Percentiles rank a stretch among this genome's conserved stretches.
Conservation (phyloP, 2,329 filamentous ascomycete species). For the Aschersonia sp. region DNA sequence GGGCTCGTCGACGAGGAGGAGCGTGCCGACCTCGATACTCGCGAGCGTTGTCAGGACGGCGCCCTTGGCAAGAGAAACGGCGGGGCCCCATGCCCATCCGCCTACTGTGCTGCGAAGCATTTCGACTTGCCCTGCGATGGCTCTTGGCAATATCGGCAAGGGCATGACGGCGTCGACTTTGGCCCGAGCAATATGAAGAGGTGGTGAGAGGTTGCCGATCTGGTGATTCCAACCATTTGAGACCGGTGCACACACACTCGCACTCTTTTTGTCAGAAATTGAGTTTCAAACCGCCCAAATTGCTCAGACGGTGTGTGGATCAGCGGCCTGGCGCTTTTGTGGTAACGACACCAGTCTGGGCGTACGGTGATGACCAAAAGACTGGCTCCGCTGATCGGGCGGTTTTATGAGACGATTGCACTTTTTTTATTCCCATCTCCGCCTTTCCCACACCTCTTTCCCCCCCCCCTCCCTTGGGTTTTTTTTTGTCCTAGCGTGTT, state of each 20-base stretch:
- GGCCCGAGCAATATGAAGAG: background rate
- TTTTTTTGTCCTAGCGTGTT: background rate
- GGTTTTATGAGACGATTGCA: background rate
- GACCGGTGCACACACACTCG: too few relatives aligned
- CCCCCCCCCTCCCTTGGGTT: background rate
- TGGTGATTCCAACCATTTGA: too few relatives aligned
- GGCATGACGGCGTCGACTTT: background rate
- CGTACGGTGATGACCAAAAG: background rate
- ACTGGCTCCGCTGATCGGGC: slow-evolving; percentile 2
- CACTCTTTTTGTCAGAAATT: background rate
- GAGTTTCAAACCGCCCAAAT: background rate
- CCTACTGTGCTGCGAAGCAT: slow-evolving; percentile 26
- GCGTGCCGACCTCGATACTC: slow-evolving; percentile 30
- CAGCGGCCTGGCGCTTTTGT: background rate
- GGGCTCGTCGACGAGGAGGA: slow-evolving; percentile 32
- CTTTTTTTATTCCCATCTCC: background rate
- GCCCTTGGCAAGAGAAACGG: slow-evolving; percentile 28
- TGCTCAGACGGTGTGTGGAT: background rate
- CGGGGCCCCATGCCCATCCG: slow-evolving; percentile 31
- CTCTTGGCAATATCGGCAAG: background rate
- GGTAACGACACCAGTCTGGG: background rate
- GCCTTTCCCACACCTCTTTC: background rate
- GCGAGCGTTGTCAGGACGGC: slow-evolving; percentile 29
- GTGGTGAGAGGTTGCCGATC: background rate
- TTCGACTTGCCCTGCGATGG: slow-evolving; percentile 11